These are phyloP conservation scores for Geoglossum cookeanum DNA, from an alignment of 2,329 filamentous ascomycete species.

Conservation along the genomic window DNA sequence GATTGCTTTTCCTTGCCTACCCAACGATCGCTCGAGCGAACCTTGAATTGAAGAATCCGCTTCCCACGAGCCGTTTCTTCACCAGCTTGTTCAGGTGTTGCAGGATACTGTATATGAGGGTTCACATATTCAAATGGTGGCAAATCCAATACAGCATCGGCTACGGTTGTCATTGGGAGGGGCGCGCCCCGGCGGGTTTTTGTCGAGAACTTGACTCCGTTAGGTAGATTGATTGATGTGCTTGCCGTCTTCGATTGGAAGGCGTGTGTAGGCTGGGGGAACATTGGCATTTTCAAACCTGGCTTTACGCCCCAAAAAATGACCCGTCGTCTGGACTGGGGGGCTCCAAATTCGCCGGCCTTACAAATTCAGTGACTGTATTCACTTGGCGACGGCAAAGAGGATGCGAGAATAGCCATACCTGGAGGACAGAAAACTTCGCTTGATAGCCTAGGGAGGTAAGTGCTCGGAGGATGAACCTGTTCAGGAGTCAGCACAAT, in stretches of 20 bases:
- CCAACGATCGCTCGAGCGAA: background rate
- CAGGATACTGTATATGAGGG: background rate
- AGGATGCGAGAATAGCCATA: background rate
- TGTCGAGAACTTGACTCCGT: background rate
- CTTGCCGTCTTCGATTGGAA: background rate
- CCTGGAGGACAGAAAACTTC: background rate
- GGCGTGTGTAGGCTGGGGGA: background rate
- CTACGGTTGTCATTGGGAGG: conserved; percentile 1
- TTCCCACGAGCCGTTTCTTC: background rate
- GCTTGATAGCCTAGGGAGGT: background rate
- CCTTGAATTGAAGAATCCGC: background rate
- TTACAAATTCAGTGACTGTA: background rate
- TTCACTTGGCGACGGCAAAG: background rate
- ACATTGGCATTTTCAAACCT: background rate
- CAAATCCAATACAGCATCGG: background rate
- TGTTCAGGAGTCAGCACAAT: background rate
- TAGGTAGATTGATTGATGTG: background rate
- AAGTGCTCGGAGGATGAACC: background rate
- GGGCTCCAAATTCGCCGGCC: background rate
- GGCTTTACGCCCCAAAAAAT: conserved; percentile 2
- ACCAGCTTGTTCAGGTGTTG: background rate
- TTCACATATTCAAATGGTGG: conserved; percentile 2
- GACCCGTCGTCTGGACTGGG: background rate
- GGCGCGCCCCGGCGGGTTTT: background rate
- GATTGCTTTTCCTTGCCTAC: background rate